Percentiles rank a stretch among this genome's conserved stretches.
Conservation (phyloP, 306 rosid species). For the Fagus crenata region DNA sequence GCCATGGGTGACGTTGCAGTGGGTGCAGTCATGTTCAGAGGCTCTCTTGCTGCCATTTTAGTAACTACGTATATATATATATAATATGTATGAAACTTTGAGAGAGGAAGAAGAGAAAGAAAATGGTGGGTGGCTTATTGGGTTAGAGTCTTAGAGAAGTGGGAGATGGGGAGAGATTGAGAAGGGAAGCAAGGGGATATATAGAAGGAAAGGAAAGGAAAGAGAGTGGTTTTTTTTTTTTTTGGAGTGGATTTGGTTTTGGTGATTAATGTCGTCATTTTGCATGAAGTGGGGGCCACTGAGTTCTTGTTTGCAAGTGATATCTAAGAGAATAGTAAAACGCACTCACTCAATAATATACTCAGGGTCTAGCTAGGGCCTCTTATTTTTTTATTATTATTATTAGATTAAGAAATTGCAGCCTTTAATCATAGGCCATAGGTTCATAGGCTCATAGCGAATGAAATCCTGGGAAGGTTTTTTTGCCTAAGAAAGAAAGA, state of each 20-base stretch:
- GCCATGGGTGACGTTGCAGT: constrained; percentile 38
- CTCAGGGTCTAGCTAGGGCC: no score
- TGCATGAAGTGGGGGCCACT: constrained; percentile 29
- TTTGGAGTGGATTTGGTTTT: background rate
- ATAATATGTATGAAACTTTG: no score
- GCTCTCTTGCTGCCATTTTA: constrained; percentile 56
- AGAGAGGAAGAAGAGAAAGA: background rate
- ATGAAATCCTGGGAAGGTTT: constrained; percentile 36
- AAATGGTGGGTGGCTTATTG: constrained; percentile 22
- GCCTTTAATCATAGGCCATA: constrained; percentile 23
- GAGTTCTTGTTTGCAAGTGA: constrained; percentile 26
- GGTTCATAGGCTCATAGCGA: constrained; percentile 6
- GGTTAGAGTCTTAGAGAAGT: constrained; percentile 17
- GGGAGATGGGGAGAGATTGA: constrained; percentile 19
- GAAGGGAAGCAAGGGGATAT: constrained; percentile 36
- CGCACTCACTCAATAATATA: constrained; percentile 35
- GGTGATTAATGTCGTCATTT: constrained; percentile 54
- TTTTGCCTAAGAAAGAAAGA: background rate
- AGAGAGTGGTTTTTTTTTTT: background rate
- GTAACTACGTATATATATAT: no score
- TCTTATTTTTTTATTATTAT: no score
- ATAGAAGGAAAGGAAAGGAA: constrained; percentile 37
- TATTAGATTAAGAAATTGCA: no score
- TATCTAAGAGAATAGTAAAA: constrained; percentile 29
- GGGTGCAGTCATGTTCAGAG: constrained; percentile 30